Evolutionary conservation across 768 basidiomycete genomes (phyloP).

Genomic region (Leucocoprinus leucothites): DNA sequence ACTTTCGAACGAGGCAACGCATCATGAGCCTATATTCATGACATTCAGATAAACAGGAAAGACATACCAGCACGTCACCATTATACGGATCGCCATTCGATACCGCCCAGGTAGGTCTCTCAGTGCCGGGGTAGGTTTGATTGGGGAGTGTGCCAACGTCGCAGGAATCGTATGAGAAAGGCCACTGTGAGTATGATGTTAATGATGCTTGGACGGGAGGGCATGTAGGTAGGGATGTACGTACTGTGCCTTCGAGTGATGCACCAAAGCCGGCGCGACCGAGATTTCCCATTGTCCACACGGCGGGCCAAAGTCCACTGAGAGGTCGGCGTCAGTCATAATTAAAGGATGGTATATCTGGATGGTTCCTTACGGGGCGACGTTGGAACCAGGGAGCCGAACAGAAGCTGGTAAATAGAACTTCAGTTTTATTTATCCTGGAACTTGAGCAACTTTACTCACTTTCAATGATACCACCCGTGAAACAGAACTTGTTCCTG

Average conservation of each 20-base stretch:
- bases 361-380: slow-evolving; percentile 31
- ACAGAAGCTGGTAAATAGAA: slow-evolving; percentile 44
- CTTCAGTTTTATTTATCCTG: neutral
- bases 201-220: neutral
- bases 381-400: slow-evolving; percentile 64
- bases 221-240: neutral
- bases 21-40: neutral
- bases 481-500: slow-evolving; percentile 98
- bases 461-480: slow-evolving; percentile 81
- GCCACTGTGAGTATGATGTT: slow-evolving; percentile 40
- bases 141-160: slow-evolving; percentile 79
- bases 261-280: slow-evolving; percentile 29
- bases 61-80: slow-evolving; percentile 31
- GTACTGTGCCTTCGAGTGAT: slow-evolving; percentile 56
- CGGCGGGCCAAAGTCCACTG: slow-evolving; percentile 78
- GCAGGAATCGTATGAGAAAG: slow-evolving; percentile 68
- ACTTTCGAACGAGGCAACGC: slow-evolving; percentile 27
- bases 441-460: too few relatives aligned
- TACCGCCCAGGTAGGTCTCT: slow-evolving; percentile 43
- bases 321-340: neutral
- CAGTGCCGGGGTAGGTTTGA: slow-evolving; percentile 61
- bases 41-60: neutral
- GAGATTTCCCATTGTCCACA: slow-evolving; percentile 77
- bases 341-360: neutral
- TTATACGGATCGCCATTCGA: slow-evolving; percentile 36